Percentiles rank a stretch among this genome's conserved stretches.
Evolutionary conservation across 495 filamentous ascomycete genomes (phyloP).

Genomic region (Penicillium maclennaniae): DNA sequence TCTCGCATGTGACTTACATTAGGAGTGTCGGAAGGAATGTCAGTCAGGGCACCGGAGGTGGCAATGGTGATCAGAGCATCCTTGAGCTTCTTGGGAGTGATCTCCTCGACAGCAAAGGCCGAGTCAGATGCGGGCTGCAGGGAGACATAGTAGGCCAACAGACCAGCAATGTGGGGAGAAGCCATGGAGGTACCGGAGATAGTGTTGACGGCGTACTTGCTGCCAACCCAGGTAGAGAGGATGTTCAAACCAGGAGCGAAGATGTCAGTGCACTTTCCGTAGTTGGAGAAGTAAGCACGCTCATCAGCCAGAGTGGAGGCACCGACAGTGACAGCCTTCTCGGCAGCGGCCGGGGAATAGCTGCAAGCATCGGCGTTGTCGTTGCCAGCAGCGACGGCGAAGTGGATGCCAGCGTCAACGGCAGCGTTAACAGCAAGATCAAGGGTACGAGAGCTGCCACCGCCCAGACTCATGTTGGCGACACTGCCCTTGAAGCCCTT

Average conservation of each 20-base stretch:
- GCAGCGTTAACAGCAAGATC: slow-evolving; percentile 93
- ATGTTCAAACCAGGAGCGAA: slow-evolving; percentile 98
- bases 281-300: slow-evolving; percentile 99
- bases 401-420: slow-evolving; percentile 86
- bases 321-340: slow-evolving; percentile 92
- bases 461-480: slow-evolving; percentile 98
- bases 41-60: slow-evolving; percentile 72
- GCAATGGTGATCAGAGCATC: slow-evolving; percentile 76
- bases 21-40: slow-evolving; percentile 79
- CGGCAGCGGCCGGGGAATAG: slow-evolving; percentile 96
- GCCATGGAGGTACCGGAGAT: slow-evolving; percentile 99
- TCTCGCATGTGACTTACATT: slow-evolving; percentile 53
- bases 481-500: slow-evolving; percentile 98
- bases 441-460: slow-evolving; percentile 86
- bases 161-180: slow-evolving; percentile 93
- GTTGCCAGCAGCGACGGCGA: slow-evolving; percentile 96
- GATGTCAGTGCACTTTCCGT: slow-evolving; percentile 98
- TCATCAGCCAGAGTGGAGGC: slow-evolving; percentile 90
- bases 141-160: slow-evolving; percentile 95
- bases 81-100: slow-evolving; percentile 95
- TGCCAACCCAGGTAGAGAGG: slow-evolving; percentile 95
- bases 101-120: slow-evolving; percentile 78
- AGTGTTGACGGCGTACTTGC: slow-evolving; percentile 89
- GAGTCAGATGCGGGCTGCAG: slow-evolving; percentile 87
- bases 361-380: slow-evolving; percentile 98